Evolutionary conservation across 2,329 filamentous ascomycete genomes (phyloP), one percentile per base, ranked within the genome.

Genomic region (Trematosphaeria pertusa): DNA sequence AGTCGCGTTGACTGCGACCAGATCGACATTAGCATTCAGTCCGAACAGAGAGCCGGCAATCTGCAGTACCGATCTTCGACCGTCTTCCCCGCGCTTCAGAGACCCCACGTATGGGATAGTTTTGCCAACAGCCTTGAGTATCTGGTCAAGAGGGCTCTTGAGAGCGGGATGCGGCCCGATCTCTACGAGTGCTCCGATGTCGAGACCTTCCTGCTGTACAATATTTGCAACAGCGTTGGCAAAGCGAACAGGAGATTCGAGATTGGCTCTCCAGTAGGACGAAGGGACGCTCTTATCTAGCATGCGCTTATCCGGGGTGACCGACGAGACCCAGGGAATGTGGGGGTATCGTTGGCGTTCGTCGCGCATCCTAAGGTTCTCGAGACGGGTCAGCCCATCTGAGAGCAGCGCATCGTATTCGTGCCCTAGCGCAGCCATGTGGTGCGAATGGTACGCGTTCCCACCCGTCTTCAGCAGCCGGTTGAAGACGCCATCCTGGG

Each of bases 401-500:
- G 31, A 7, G 3, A 44, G 4, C 18, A 35, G 4, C 18, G 37
- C 20, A 4, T 41, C 37, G 36, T 65, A 65, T 1, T 35, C 22
- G 5, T 39, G 2, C 15, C 58, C 60, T 1, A 64, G 7, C 1
- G 37, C 38, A 1, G 22, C 2, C 64, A 69, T 69, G 30, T 61
- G 57, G 20, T 56, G 41, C 1, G 62, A 66, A 37, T 69, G 64
- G 41, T 69, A 69, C 1, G 65, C 65, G 12, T 48, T 41, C 1
- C 58, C 56, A 8, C 56, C 56, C 4, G 53, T 60, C 17, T 53
- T 44, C 1, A 61, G 47, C 5, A 50, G 5, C 6, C 54, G 17
- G 19, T 33, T 42, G 32, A 57, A 61, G 6, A 55, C 19, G 3
- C 35, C 41, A 3, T 54, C 17, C 3, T 32, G 3, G 1, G 40